Evolutionary conservation across 2,329 filamentous ascomycete species (phyloP).

Genomic region (Beauveria asiatica): DNA sequence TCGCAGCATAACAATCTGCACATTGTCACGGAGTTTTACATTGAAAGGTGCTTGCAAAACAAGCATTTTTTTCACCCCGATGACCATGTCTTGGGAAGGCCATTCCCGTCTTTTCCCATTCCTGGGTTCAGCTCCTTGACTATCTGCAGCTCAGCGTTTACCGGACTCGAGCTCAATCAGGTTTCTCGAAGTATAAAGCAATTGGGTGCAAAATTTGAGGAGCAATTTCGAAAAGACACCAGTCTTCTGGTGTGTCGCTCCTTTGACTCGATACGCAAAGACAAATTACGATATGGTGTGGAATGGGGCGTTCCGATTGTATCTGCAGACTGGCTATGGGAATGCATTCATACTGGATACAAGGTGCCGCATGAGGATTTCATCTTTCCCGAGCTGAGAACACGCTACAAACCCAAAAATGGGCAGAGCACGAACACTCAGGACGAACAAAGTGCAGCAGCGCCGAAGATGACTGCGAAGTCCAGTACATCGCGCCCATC

Average conservation of each 20-base stretch:
- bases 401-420: slow-evolving; percentile 17
- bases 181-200: slow-evolving; percentile 67
- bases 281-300: slow-evolving; percentile 72
- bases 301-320: slow-evolving; percentile 77
- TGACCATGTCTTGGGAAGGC: slow-evolving; percentile 64
- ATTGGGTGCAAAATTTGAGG: slow-evolving; percentile 73
- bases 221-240: slow-evolving; percentile 62
- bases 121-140: slow-evolving; percentile 59
- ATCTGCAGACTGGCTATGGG: slow-evolving; percentile 74
- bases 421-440: slow-evolving; percentile 12
- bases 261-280: slow-evolving; percentile 47
- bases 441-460: slow-evolving; percentile 1
- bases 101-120: slow-evolving; percentile 65
- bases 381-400: slow-evolving; percentile 38
- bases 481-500: slow-evolving; percentile 15
- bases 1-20: slow-evolving; percentile 31
- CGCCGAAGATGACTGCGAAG: slow-evolving; percentile 1
- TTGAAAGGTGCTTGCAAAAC: slow-evolving; percentile 78
- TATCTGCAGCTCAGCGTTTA: slow-evolving; percentile 76
- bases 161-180: slow-evolving; percentile 76
- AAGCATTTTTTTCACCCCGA: slow-evolving; percentile 63
- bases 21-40: slow-evolving; percentile 81
- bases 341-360: slow-evolving; percentile 56
- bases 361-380: slow-evolving; percentile 37
- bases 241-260: slow-evolving; percentile 70